Evolutionary conservation across 441 rosid species (phyloP).

Genomic region (Mallotus japonicus): DNA sequence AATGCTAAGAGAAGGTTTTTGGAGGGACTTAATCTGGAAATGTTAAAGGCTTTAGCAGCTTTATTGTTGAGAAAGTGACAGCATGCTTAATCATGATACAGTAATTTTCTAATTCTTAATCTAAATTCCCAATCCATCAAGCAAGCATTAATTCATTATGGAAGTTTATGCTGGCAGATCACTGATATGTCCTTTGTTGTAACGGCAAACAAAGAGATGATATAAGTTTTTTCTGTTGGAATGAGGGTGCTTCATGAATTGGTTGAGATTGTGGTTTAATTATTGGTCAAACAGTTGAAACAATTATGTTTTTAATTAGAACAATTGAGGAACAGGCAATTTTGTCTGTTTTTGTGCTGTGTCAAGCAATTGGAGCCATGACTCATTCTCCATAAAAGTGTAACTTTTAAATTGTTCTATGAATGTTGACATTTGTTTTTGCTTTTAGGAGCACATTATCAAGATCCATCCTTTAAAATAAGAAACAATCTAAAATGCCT

Average conservation of each 20-base stretch:
- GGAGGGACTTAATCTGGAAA: constrained; percentile 8
- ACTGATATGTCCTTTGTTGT: background rate
- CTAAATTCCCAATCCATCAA: background rate
- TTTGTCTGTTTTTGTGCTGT: background rate
- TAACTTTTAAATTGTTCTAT: background rate
- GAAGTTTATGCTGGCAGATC: background rate
- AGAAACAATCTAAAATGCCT: background rate
- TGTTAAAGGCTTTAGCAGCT: background rate
- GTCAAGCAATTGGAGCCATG: background rate
- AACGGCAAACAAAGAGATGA: background rate
- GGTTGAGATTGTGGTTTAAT: background rate
- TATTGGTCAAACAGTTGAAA: background rate
- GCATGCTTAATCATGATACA: background rate
- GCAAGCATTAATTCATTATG: background rate
- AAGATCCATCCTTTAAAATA: background rate
- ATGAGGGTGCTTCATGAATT: background rate
- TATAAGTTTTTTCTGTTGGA: background rate
- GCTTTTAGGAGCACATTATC: background rate
- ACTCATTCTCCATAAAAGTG: background rate
- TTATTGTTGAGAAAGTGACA: too few species aligned
- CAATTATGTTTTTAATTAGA: too few species aligned
- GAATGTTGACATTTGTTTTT: background rate
- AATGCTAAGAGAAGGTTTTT: background rate
- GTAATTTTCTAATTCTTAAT: background rate
- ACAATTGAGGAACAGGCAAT: background rate